Evolutionary conservation across 352 stramenopile species (phyloP), one percentile per base, ranked within the genome.

Genomic region (Phytophthora pisi): DNA sequence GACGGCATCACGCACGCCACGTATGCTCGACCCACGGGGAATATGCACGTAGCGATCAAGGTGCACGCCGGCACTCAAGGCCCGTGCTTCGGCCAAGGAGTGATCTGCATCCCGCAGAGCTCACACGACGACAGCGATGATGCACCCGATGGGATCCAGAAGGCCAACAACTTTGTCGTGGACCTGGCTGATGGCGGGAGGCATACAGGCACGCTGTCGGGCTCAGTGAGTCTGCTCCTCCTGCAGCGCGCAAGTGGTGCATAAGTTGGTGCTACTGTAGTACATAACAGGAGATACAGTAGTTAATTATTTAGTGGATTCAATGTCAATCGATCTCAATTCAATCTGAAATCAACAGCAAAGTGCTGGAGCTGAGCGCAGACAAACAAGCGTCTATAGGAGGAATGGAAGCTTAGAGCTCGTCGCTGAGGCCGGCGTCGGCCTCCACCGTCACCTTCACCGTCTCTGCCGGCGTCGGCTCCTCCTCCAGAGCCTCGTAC

Each of bases 21-120:
- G 13, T 82, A 86, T 24, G 76, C 75, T 23, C 79, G 83, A 11
- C 75, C 75, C 28, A 83, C 84, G 38, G 70, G 70, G 15, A 66
- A 72, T 45, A 93, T 91, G 82, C 85, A 93, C 66, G 79, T 87
- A 11, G 82, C 81, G 9, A 77, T 93, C 60, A 93, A 93, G 61
- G 77, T 93, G 15, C 81, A 93, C 28, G 73, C 75, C 4, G 83
- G 83, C 43, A 71, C 61, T 8, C 64, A 72, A 9, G 58, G 76
- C 31, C 72, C 77, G 51, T 82, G 64, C 55, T 88, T 91, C 15
- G 85, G 85, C 36, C 85, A 93, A 47, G 85, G 85, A 53, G 85
- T 86, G 23, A 78, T 93, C 46, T 85, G 75, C 30, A 78, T 93
- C n/a, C 66, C 81, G 7, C 74, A 77, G 56, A 54, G 64, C 72